Percentiles rank a stretch among this genome's conserved stretches.
Evolutionary conservation across 257 asterid genomes (phyloP).

Genomic region (Cordia subcordata): DNA sequence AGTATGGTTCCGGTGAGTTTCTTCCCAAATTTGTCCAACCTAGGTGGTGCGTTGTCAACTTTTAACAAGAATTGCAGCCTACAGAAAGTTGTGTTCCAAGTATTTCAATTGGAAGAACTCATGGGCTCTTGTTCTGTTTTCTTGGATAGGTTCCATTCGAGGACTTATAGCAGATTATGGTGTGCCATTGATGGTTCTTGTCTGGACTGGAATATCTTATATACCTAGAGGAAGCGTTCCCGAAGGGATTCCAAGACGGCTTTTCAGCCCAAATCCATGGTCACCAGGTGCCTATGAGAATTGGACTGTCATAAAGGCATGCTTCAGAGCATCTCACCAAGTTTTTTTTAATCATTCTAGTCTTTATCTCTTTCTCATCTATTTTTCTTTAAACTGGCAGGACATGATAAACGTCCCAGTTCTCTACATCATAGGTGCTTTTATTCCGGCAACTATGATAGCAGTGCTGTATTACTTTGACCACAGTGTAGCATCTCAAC

Average conservation of each 20-base stretch:
- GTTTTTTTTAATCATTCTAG: not conserved
- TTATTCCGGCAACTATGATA: slow-evolving; percentile 24
- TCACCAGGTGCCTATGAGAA: slow-evolving; percentile 34
- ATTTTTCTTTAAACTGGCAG: slow-evolving; percentile 11
- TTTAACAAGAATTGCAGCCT: not conserved
- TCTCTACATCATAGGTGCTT: slow-evolving; percentile 22
- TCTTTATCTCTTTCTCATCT: not conserved
- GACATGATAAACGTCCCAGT: slow-evolving; percentile 20
- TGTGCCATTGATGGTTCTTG: slow-evolving; percentile 50
- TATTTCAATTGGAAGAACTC: not conserved
- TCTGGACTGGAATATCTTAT: slow-evolving; percentile 52
- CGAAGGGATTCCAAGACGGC: slow-evolving; percentile 47
- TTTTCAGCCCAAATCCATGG: slow-evolving; percentile 44
- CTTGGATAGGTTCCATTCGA: slow-evolving; percentile 33
- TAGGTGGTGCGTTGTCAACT: not conserved
- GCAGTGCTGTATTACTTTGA: slow-evolving; percentile 22
- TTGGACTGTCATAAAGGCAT: slow-evolving; percentile 49
- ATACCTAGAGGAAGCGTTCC: slow-evolving; percentile 34
- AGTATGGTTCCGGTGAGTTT: slow-evolving; percentile 42
- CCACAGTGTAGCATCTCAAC: slow-evolving; percentile 27
- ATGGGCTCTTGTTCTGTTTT: not conserved
- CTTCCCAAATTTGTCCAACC: not conserved
- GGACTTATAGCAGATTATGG: slow-evolving; percentile 53
- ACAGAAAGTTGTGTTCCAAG: not conserved
- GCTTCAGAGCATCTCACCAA: not conserved